Percentiles rank a stretch among this genome's conserved stretches.
phyloP scores from a whole-genome alignment of 2,329 filamentous ascomycete genomes.

The Trichoderma oligosporum region DNA sequence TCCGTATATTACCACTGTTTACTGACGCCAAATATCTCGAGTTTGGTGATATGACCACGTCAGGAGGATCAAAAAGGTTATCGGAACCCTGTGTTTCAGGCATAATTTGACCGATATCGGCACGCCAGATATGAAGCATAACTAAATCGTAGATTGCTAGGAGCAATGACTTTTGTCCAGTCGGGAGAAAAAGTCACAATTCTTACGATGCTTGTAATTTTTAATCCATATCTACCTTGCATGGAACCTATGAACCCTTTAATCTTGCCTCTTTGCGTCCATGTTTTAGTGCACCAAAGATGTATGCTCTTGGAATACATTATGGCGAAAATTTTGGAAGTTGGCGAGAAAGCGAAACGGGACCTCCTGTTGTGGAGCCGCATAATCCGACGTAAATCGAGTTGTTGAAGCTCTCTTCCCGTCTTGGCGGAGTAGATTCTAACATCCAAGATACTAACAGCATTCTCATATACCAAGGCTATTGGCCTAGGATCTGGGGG shows the following conservation, averaged over 20 bases:
- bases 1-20: background rate
- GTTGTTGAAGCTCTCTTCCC: background rate
- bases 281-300: background rate
- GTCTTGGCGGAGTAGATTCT: background rate
- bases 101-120: background rate
- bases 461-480: rapidly evolving
- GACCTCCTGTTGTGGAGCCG: background rate
- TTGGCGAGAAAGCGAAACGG: background rate
- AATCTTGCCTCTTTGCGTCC: background rate
- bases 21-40: background rate
- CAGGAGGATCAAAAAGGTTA: too few relatives aligned
- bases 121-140: background rate
- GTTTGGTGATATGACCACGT: background rate
- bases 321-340: background rate
- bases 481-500: background rate
- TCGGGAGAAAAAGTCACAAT: background rate
- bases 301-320: rapidly evolving
- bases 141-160: background rate
- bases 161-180: background rate
- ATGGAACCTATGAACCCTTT: too few relatives aligned
- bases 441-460: background rate
- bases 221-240: too few relatives aligned
- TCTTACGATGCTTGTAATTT: rapidly evolving
- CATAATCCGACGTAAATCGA: too few relatives aligned
- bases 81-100: too few relatives aligned